phyloP scores from a whole-genome alignment of 176 grass and related monocot species.

The Bromus sterilis region DNA sequence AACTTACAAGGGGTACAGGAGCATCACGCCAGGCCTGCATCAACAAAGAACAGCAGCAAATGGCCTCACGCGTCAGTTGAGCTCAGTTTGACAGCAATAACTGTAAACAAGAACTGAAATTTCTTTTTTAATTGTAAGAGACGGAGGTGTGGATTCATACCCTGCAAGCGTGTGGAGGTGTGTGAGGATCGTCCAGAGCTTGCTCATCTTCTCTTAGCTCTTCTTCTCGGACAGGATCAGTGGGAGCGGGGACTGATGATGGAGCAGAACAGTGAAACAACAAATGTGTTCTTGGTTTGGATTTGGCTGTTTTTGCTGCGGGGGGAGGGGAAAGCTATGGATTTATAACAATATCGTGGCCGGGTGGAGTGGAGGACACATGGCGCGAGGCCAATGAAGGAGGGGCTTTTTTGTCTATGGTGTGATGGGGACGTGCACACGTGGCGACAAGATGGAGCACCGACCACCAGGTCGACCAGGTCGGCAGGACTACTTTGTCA shows the following conservation, averaged over 20 bases:
- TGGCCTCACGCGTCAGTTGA: neutral
- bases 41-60: neutral
- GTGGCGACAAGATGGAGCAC: conserved; percentile 29
- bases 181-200: conserved; percentile 52
- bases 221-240: neutral
- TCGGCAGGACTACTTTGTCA: neutral
- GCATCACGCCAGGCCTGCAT: conserved; percentile 69
- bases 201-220: conserved; percentile 26
- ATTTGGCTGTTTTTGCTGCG: neutral
- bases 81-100: neutral
- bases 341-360: neutral
- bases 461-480: conserved; percentile 25
- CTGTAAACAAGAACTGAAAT: neutral
- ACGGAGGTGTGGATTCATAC: no score
- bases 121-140: no score
- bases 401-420: neutral
- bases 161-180: conserved; percentile 72
- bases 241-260: neutral
- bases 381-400: neutral
- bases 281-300: neutral
- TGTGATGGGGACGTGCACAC: neutral
- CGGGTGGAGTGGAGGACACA: neutral
- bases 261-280: neutral
- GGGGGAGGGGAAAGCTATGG: neutral
- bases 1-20: conserved; percentile 76